phyloP scores from a whole-genome alignment of 2,329 filamentous ascomycete species.

The Colletotrichum gloeosporioides region DNA sequence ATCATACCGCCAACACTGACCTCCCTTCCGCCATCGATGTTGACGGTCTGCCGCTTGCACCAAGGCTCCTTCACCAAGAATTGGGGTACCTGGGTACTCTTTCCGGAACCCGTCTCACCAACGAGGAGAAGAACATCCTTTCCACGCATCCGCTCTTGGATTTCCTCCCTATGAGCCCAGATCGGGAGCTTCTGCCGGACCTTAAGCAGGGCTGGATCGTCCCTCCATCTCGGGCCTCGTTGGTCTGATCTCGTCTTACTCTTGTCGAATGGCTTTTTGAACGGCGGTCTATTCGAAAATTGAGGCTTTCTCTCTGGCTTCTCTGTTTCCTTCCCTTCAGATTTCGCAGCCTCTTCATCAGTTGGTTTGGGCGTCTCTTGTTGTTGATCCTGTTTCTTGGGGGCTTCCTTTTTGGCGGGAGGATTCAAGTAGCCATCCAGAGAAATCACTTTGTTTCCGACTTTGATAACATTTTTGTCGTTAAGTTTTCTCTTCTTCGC shows the following conservation, averaged over 20 bases:
- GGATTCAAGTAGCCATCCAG: conserved; percentile 54
- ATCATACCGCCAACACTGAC: conserved; percentile 77
- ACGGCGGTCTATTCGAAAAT: not conserved
- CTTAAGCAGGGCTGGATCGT: conserved; percentile 40
- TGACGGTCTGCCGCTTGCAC: conserved; percentile 69
- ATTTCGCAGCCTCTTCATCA: not conserved
- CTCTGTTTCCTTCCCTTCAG: not conserved
- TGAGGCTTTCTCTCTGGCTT: not conserved
- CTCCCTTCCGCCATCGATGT: conserved; percentile 45
- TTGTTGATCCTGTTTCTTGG: not conserved
- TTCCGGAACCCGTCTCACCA: conserved; percentile 95
- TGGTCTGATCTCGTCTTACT: too few species aligned
- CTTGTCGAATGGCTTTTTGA: not conserved
- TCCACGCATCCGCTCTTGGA: conserved; percentile 68
- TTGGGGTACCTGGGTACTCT: conserved; percentile 95
- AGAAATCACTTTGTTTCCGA: conserved; percentile 55
- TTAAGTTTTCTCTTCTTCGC: conserved; percentile 43
- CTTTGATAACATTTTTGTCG: conserved; percentile 42
- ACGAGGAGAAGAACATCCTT: conserved; percentile 88
- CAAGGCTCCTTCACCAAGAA: conserved; percentile 81
- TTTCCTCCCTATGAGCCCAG: conserved; percentile 75
- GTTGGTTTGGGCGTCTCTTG: not conserved
- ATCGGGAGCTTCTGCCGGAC: conserved; percentile 78
- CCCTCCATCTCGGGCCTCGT: conserved; percentile 21
- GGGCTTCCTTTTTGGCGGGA: conserved; percentile 27